Percentiles rank a stretch among this genome's conserved stretches.
These are phyloP conservation scores for Fonsecaea multimorphosa DNA, from an alignment of 2,329 filamentous ascomycete genomes.

Conservation along the genomic window DNA sequence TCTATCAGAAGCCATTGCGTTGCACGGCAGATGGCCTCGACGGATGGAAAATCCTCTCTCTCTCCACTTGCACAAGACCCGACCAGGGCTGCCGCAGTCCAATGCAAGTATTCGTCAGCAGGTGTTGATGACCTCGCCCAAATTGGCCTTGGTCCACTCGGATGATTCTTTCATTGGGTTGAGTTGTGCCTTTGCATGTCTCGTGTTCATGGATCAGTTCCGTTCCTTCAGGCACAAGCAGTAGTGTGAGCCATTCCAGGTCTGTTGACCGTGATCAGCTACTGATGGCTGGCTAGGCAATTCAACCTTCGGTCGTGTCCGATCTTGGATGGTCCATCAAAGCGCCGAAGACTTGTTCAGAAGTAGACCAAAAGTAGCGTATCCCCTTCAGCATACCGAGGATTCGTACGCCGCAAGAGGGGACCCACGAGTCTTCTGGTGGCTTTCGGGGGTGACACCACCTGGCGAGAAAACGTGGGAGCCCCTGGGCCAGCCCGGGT, in stretches of 20 bases:
- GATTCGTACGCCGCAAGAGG: neutral
- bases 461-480: slow-evolving; percentile 15
- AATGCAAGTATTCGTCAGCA: slow-evolving; percentile 10
- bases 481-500: neutral
- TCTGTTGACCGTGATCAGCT: neutral
- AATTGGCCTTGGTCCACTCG: neutral
- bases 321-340: neutral
- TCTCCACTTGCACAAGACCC: neutral
- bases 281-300: neutral
- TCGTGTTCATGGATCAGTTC: neutral
- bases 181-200: neutral
- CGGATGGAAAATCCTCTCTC: neutral
- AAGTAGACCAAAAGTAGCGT: neutral
- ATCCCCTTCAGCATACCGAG: neutral
- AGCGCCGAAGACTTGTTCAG: neutral
- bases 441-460: neutral
- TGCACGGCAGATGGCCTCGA: slow-evolving; percentile 5
- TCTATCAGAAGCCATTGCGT: neutral
- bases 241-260: neutral
- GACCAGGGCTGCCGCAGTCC: neutral
- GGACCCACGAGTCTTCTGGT: neutral
- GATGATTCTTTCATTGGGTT: neutral
- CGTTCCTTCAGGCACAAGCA: neutral
- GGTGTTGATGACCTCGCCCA: neutral
- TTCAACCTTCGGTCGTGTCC: neutral